Evolutionary conservation across 2,329 filamentous ascomycete genomes (phyloP), one percentile per base, ranked within the genome.

Genomic region (Septoria linicola): DNA sequence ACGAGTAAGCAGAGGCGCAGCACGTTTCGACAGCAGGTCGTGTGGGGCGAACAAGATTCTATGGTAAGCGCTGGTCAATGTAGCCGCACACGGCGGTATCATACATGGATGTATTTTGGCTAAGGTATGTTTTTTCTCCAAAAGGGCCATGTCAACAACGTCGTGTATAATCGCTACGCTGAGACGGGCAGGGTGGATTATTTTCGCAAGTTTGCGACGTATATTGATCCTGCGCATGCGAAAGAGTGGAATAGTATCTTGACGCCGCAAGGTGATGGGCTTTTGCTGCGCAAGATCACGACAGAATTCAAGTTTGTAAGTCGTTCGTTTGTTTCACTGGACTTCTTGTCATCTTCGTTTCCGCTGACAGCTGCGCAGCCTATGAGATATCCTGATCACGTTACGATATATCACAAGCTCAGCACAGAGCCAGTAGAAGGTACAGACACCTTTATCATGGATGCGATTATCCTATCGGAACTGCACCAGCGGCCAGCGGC

Each of bases 271-370:
- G 79, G 80, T 1, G 74, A 83, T 14, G 90, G 91, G 0, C 68
- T 96, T 49, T 93, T 96, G 53, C 71, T 96, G 64, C 80, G 83
- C 62, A 89, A 84, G 60, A 89, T 96, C 59, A 86, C 80, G 61
- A 84, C 87, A 0, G 85, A 95, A 59, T 96, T 87, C 71, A 96
- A 96, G 73, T 90, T 95, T 72, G 89, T 93, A 67, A 58, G 39
- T 43, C 17, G 3, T 10, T 16, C 36, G n/a, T n/a, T 42, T 6
- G 8, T 27, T 49, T 13, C 23, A 14, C 35, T 19, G 44, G n/a
- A 6, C 16, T 31, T 40, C 16, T n/a, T 47, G 44, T 47, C 34
- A 31, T 47, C 44, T 5, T 86, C 70, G 23, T 23, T 16, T 56
- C 32, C 39, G 30, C 49, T 54, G 48, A 58, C 48, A 36, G 31